These are phyloP conservation scores for Taiwanofungus camphoratus DNA, from an alignment of 1,284 basidiomycete species.

Conservation along the genomic window DNA sequence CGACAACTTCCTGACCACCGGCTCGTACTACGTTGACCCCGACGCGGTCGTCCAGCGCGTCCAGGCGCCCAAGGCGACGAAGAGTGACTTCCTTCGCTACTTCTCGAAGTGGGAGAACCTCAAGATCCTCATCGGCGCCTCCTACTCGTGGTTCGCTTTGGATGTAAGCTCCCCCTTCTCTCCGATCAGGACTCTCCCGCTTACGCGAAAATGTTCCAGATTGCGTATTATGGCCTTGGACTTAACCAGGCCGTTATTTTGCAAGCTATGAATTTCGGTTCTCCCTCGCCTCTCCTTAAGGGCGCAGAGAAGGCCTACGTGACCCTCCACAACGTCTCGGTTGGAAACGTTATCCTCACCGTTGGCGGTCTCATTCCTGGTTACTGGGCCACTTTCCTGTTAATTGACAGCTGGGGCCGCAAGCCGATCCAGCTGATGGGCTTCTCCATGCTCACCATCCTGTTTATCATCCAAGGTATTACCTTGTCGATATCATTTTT, in stretches of 20 bases:
- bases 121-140: slow-evolving; percentile 58
- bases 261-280: slow-evolving; percentile 45
- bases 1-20: slow-evolving; percentile 54
- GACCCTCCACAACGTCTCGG: slow-evolving; percentile 21
- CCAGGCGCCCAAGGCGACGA: slow-evolving; percentile 58
- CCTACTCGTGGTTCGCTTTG: slow-evolving; percentile 75
- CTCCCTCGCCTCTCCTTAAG: slow-evolving; percentile 35
- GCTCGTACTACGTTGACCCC: slow-evolving; percentile 47
- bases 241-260: slow-evolving; percentile 69
- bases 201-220: slow-evolving; percentile 35
- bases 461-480: slow-evolving; percentile 47
- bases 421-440: slow-evolving; percentile 34
- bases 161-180: slow-evolving; percentile 36
- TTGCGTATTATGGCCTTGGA: slow-evolving; percentile 80
- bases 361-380: slow-evolving; percentile 26
- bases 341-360: slow-evolving; percentile 25
- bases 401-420: slow-evolving; percentile 26
- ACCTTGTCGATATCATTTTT: slow-evolving; percentile 5
- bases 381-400: slow-evolving; percentile 23
- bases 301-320: slow-evolving; percentile 39
- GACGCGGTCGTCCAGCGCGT: slow-evolving; percentile 53
- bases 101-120: slow-evolving; percentile 61
- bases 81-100: slow-evolving; percentile 57
- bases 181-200: background rate
- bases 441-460: slow-evolving; percentile 46